Conservation (phyloP, 108 stramenopile species). For the Nannochloropsis granulata region DNA sequence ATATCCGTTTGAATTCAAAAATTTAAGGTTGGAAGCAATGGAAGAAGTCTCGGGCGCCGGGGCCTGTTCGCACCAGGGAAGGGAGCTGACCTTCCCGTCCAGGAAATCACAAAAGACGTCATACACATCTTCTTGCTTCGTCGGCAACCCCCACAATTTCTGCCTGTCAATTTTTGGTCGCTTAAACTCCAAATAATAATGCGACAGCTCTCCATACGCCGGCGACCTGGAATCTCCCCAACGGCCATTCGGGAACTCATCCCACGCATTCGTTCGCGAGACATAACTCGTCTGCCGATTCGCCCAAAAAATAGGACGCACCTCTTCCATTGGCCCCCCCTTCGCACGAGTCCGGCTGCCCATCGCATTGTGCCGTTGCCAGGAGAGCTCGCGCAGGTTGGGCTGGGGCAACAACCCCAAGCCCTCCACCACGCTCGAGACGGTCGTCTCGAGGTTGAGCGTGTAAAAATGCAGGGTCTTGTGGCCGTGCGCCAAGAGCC, state of each 20-base stretch:
- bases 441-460: slow-evolving; percentile 70
- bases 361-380: neutral
- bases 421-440: slow-evolving; percentile 29
- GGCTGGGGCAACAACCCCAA: slow-evolving; percentile 12
- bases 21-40: slow-evolving; percentile 55
- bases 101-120: slow-evolving; percentile 83
- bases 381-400: neutral
- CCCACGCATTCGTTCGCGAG: slow-evolving; percentile 82
- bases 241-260: slow-evolving; percentile 85
- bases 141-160: slow-evolving; percentile 62
- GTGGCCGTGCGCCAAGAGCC: slow-evolving; percentile 45
- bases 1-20: slow-evolving; percentile 67
- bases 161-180: slow-evolving; percentile 1
- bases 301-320: slow-evolving; percentile 97
- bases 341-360: neutral
- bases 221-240: slow-evolving; percentile 67
- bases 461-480: slow-evolving; percentile 90
- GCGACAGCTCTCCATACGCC: slow-evolving; percentile 32
- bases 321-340: slow-evolving; percentile 52
- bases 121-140: slow-evolving; percentile 53
- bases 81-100: slow-evolving; percentile 65
- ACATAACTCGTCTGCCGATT: slow-evolving; percentile 86
- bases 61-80: slow-evolving; percentile 86
- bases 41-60: slow-evolving; percentile 72
- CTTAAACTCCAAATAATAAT: slow-evolving; percentile 30